These are phyloP conservation scores for Heliamphora exappendiculata DNA, from an alignment of 148 eudicot genomes.

Conservation along the genomic window DNA sequence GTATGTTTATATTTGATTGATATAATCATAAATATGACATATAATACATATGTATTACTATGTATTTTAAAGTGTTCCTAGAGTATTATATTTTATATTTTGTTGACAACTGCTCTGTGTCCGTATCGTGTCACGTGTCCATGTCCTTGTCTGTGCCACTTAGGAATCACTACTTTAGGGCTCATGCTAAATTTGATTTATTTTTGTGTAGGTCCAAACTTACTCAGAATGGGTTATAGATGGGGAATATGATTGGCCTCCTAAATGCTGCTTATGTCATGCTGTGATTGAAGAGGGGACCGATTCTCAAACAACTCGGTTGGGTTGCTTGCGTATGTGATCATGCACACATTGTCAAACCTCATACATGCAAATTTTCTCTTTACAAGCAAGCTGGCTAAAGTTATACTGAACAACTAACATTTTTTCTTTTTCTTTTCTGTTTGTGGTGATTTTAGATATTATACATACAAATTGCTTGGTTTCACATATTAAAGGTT, in stretches of 20 bases:
- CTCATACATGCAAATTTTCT: not conserved
- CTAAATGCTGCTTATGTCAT: conserved; percentile 79
- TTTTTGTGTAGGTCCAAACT: conserved; percentile 50
- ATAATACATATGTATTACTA: too few relatives aligned
- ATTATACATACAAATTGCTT: conserved; percentile 84
- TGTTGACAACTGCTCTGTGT: too few relatives aligned
- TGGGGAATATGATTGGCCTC: conserved; percentile 98
- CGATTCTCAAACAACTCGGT: conserved; percentile 68
- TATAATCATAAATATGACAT: too few relatives aligned
- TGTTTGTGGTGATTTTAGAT: conserved; percentile 42
- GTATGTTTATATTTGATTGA: too few relatives aligned
- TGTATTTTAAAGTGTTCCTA: too few relatives aligned
- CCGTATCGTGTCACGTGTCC: too few relatives aligned
- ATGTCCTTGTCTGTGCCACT: too few relatives aligned
- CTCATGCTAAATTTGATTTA: not conserved
- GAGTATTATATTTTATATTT: too few relatives aligned
- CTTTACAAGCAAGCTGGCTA: not conserved
- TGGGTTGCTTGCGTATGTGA: conserved; percentile 97
- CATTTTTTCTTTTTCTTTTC: not conserved
- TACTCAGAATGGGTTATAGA: conserved; percentile 99
- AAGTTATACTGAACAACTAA: not conserved
- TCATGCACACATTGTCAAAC: conserved; percentile 6
- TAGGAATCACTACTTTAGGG: not conserved
- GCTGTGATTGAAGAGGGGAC: conserved; percentile 54
- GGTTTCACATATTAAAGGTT: conserved; percentile 71